phyloP scores from a whole-genome alignment of 106 monocot species.

The Alisma plantagoaquatica region DNA sequence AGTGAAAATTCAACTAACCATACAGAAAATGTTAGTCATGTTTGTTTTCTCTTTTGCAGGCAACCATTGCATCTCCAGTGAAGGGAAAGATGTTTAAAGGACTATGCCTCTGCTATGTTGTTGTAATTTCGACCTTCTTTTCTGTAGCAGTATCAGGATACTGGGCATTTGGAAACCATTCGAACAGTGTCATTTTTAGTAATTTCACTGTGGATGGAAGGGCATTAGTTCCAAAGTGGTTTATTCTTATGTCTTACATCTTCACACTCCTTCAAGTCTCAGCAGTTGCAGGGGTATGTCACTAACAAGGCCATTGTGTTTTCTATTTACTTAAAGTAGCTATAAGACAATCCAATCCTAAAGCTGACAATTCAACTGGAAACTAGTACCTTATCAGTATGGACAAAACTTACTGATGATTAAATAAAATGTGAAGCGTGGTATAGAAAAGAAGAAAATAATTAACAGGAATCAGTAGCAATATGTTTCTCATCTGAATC shows the following conservation, averaged over 20 bases:
- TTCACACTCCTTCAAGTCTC: constrained; percentile 76
- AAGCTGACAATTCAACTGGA: neutral
- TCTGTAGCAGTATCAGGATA: constrained; percentile 73
- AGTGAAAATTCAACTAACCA: too few species aligned
- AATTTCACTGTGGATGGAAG: constrained; percentile 40
- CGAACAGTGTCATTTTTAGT: constrained; percentile 41
- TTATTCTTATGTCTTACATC: constrained; percentile 47
- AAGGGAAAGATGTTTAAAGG: constrained; percentile 99
- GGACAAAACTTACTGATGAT: too few species aligned
- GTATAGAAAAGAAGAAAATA: too few species aligned
- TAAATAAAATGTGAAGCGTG: too few species aligned
- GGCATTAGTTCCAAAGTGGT: constrained; percentile 45
- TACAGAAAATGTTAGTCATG: too few species aligned
- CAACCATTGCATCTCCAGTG: constrained; percentile 73
- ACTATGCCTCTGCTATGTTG: constrained; percentile 65
- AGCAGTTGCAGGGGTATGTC: constrained; percentile 53
- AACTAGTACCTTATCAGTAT: too few species aligned
- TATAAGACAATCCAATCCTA: neutral
- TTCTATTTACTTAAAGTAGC: neutral
- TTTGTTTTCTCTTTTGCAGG: too few species aligned
- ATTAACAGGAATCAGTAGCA: too few species aligned
- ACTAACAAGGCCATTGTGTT: constrained; percentile 12
- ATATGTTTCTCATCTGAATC: too few species aligned
- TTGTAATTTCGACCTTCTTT: constrained; percentile 66
- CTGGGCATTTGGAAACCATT: constrained; percentile 79